A percentile compares a stretch with the other conserved stretches of the same genome.
Conservation (phyloP, 768 basidiomycete species). For the Suillus sp. region DNA sequence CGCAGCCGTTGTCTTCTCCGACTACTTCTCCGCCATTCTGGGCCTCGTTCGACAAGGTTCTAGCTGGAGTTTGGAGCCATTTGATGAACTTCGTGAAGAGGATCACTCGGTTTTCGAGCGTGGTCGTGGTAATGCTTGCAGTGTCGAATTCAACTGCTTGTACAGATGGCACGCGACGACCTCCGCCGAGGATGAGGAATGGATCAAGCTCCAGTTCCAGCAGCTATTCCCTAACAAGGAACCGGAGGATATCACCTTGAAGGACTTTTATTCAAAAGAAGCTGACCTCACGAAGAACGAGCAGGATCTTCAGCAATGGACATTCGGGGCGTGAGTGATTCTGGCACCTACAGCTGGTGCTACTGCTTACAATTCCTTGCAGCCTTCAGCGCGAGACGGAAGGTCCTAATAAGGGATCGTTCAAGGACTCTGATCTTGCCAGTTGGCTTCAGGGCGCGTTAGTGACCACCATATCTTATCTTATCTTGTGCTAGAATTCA, state of each 20-base stretch:
- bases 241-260: conserved; percentile 45
- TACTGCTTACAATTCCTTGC: conserved; percentile 14
- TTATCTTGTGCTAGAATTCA: conserved; percentile 7
- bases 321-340: conserved; percentile 56
- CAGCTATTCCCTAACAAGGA: conserved; percentile 56
- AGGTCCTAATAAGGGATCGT: conserved; percentile 39
- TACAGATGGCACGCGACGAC: conserved; percentile 89
- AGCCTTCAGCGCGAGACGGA: conserved; percentile 64
- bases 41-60: conserved; percentile 77
- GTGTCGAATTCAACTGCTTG: conserved; percentile 87
- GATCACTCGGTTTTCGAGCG: conserved; percentile 74
- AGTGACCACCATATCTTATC: conserved; percentile 27
- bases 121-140: conserved; percentile 79
- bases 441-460: conserved; percentile 67
- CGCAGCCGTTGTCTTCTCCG: conserved; percentile 73
- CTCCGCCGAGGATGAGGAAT: conserved; percentile 68
- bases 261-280: conserved; percentile 56
- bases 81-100: conserved; percentile 64
- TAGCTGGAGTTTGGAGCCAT: conserved; percentile 77
- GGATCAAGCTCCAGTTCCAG: conserved; percentile 55
- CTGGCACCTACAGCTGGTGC: not conserved
- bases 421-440: conserved; percentile 74
- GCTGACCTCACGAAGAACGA: conserved; percentile 41
- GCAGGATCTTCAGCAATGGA: conserved; percentile 61
- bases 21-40: conserved; percentile 80